Conservation (phyloP, 202 grass and related monocot species). For the Carex sylvatica region DNA sequence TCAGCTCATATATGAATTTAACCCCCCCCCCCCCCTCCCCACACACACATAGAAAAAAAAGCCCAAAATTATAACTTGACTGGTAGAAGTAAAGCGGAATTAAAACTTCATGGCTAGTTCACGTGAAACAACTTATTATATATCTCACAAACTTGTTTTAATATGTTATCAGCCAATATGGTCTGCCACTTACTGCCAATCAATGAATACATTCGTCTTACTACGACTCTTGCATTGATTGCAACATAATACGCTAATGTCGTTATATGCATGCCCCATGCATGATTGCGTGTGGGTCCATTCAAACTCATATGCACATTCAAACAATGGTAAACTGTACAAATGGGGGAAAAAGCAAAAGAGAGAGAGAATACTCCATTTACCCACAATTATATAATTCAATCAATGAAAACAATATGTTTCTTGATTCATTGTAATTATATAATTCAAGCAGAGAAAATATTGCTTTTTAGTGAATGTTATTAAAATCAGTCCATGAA, state of each 20-base stretch:
- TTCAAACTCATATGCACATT: not conserved
- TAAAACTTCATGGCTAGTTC: not conserved
- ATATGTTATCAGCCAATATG: not conserved
- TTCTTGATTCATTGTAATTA: not conserved
- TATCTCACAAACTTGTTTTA: not conserved
- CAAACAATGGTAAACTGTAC: not conserved
- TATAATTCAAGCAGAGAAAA: not conserved
- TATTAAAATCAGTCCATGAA: not conserved
- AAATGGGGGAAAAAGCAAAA: not conserved
- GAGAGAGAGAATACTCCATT: not conserved
- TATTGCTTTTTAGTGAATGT: not conserved
- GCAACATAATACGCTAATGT: slow-evolving; percentile 10
- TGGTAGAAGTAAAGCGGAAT: too few relatives aligned
- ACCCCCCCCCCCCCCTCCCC: too few relatives aligned
- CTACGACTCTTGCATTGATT: not conserved
- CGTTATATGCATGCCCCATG: slow-evolving; percentile 22
- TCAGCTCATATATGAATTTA: too few relatives aligned
- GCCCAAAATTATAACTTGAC: too few relatives aligned
- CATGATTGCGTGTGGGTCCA: not conserved
- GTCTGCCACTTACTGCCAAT: not conserved
- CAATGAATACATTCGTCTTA: not conserved
- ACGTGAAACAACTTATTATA: not conserved
- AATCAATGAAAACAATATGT: not conserved
- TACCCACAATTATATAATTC: not conserved
- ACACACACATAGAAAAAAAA: too few relatives aligned